phyloP scores from a whole-genome alignment of 257 asterid genomes.

The Salvia miltiorrhiza region DNA sequence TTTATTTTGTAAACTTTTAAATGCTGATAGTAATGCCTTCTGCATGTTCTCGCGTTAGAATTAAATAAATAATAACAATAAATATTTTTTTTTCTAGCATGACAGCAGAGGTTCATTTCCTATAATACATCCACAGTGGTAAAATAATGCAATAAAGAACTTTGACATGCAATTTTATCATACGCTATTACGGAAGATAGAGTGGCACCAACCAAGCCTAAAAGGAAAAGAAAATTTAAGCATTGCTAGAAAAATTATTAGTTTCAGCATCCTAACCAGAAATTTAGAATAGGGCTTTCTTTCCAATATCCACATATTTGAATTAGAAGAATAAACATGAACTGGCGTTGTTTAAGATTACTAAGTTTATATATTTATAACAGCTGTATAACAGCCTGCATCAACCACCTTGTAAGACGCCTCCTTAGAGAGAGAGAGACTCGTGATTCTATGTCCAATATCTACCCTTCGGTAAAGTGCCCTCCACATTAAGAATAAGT shows the following conservation, averaged over 20 bases:
- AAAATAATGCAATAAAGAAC: neutral
- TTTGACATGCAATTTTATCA: neutral
- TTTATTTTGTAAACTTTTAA: neutral
- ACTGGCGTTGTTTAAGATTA: neutral
- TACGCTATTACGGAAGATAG: neutral
- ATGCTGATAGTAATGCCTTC: neutral
- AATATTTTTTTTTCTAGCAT: neutral
- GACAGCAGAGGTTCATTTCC: neutral
- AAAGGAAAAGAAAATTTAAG: too few relatives aligned
- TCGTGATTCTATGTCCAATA: neutral
- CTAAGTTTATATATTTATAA: neutral
- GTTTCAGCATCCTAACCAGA: too few relatives aligned
- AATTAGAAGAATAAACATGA: neutral
- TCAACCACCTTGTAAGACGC: neutral
- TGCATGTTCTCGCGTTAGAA: neutral
- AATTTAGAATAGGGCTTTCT: too few relatives aligned
- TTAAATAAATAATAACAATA: neutral
- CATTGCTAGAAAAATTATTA: too few relatives aligned
- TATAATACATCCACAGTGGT: neutral
- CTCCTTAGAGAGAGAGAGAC: neutral
- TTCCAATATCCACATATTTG: too few relatives aligned
- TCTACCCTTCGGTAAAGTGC: neutral
- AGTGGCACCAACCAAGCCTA: neutral
- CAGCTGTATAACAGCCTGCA: neutral
- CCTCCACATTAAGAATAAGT: conserved; percentile 1